Conservation (phyloP, 2,329 filamentous ascomycete species). For the Fusarium brevicatenulatum region DNA sequence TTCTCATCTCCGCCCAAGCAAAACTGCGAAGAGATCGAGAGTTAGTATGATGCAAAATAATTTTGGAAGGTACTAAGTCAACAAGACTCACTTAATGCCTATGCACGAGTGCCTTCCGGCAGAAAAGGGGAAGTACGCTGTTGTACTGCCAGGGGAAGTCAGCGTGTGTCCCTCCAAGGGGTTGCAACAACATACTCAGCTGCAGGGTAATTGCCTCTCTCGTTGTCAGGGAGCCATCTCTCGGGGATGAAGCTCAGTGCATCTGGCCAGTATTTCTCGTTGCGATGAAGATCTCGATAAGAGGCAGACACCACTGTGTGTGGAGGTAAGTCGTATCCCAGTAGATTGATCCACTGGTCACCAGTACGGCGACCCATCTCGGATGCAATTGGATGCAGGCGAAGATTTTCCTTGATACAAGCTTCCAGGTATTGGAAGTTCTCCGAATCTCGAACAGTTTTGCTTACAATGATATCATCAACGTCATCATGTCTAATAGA, state of each 20-base stretch:
- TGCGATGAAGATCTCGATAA: not conserved
- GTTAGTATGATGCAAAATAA: fast-evolving
- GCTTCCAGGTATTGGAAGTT: not conserved
- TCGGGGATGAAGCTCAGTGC: not conserved
- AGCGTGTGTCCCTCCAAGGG: not conserved
- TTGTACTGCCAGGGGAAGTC: not conserved
- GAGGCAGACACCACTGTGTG: not conserved
- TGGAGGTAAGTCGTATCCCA: not conserved
- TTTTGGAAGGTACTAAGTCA: fast-evolving
- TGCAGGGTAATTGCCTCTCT: not conserved
- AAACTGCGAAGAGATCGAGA: not conserved
- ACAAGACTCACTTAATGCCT: not conserved
- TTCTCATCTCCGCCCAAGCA: not conserved
- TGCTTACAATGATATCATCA: not conserved
- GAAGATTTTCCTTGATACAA: not conserved
- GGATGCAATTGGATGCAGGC: not conserved
- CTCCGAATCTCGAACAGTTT: not conserved
- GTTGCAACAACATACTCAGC: not conserved
- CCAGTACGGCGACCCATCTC: not conserved
- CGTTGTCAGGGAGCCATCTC: not conserved
- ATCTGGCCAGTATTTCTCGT: not conserved
- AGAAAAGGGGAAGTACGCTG: not conserved
- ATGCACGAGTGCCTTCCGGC: not conserved
- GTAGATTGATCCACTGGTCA: not conserved
- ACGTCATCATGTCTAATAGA: not conserved